Percentiles rank a stretch among this genome's conserved stretches.
Conservation (phyloP, 768 basidiomycete genomes). For the Pleurotus tuoliensis region DNA sequence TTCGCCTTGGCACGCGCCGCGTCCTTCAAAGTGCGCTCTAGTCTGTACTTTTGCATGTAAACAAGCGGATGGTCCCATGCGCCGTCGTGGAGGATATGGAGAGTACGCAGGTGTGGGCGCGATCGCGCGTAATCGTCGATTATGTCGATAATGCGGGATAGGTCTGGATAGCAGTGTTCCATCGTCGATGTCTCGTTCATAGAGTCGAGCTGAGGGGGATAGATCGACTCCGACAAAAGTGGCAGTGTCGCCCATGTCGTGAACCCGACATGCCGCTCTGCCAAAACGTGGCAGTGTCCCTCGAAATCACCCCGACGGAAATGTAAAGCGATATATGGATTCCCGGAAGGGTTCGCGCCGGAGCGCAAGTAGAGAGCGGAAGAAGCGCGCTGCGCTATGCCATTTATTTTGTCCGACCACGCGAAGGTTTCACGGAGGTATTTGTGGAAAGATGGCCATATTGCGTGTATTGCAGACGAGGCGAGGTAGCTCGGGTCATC, state of each 20-base stretch:
- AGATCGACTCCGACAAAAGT: slow-evolving; percentile 22
- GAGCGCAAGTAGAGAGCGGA: slow-evolving; percentile 27
- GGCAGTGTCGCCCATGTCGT: slow-evolving; percentile 49
- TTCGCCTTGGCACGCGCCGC: slow-evolving; percentile 25
- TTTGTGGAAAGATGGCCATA: slow-evolving; percentile 37
- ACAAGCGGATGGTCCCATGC: slow-evolving; percentile 43
- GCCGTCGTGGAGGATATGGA: slow-evolving; percentile 45
- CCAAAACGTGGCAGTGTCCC: slow-evolving; percentile 34
- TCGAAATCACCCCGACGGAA: slow-evolving; percentile 44
- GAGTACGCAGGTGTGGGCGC: slow-evolving; percentile 31
- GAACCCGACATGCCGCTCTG: slow-evolving; percentile 31
- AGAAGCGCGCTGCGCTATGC: slow-evolving; percentile 31
- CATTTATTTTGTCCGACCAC: slow-evolving; percentile 34
- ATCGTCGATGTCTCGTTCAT: slow-evolving; percentile 31
- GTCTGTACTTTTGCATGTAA: slow-evolving; percentile 37
- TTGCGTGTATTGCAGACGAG: slow-evolving; percentile 30
- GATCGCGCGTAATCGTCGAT: slow-evolving; percentile 30
- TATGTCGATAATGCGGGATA: slow-evolving; percentile 35
- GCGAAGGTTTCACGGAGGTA: slow-evolving; percentile 36
- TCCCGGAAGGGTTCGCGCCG: slow-evolving; percentile 18
- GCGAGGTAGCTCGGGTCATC: slow-evolving; percentile 30
- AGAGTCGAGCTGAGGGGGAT: slow-evolving; percentile 32
- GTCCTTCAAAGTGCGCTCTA: slow-evolving; percentile 33
- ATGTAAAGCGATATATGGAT: slow-evolving; percentile 44
- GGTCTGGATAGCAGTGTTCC: slow-evolving; percentile 42